Percentiles rank a stretch among this genome's conserved stretches.
Conservation (phyloP, 805 yeast species). For the Spathaspora arborariae region DNA sequence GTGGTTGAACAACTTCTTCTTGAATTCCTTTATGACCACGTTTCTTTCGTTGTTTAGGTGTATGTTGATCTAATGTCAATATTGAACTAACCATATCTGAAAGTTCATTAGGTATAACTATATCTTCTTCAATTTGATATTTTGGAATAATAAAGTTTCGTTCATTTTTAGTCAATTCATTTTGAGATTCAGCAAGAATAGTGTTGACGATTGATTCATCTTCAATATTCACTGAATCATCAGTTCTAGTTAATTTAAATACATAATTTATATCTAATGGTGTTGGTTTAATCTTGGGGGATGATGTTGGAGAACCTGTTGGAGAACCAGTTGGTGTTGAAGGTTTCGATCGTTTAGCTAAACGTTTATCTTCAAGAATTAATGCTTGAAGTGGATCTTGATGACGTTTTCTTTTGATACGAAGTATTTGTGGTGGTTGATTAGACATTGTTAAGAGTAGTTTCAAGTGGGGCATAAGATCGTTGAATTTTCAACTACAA, state of each 20-base stretch:
- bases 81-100: conserved; percentile 71
- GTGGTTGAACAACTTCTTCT: background rate
- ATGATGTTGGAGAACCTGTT: conserved; percentile 10
- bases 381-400: conserved; percentile 89
- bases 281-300: conserved; percentile 32
- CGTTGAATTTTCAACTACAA: background rate
- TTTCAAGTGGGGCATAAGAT: background rate
- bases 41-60: conserved; percentile 12
- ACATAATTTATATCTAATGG: conserved; percentile 14
- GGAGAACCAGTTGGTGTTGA: conserved; percentile 31
- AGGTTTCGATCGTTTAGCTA: conserved; percentile 40
- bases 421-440: conserved; percentile 58
- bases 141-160: conserved; percentile 36
- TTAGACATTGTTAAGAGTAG: background rate
- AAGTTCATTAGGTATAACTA: conserved; percentile 53
- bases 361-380: conserved; percentile 38
- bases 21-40: conserved; percentile 3
- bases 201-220: conserved; percentile 20
- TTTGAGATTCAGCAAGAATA: conserved; percentile 22
- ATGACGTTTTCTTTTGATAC: conserved; percentile 82
- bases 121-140: conserved; percentile 28
- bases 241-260: conserved; percentile 36
- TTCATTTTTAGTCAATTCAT: conserved; percentile 5
- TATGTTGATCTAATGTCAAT: conserved; percentile 31
- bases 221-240: conserved; percentile 11